Percentiles rank a stretch among this genome's conserved stretches.
These are phyloP conservation scores for Trebouxia sp. DNA, from an alignment of 139 green algal species.

Conservation along the genomic window DNA sequence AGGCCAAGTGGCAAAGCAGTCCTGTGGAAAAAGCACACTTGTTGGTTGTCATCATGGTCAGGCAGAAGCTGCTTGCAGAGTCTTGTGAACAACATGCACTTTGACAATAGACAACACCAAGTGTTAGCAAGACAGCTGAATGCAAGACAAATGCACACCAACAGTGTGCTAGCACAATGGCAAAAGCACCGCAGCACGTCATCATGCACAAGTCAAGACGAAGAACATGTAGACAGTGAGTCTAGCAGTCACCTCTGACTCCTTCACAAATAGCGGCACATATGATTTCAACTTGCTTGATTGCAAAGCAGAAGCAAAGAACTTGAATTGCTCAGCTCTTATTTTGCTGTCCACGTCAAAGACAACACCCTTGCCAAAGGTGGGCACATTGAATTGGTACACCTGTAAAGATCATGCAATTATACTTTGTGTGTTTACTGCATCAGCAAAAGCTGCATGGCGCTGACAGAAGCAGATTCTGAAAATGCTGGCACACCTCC, in stretches of 20 bases:
- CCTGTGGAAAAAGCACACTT: too few species aligned
- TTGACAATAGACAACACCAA: too few species aligned
- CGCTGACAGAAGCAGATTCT: neutral
- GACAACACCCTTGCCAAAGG: constrained; percentile 96
- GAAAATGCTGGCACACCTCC: constrained; percentile 79
- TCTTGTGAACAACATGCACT: too few species aligned
- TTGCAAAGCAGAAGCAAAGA: constrained; percentile 94
- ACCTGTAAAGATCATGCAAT: constrained; percentile 62
- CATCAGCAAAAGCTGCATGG: neutral
- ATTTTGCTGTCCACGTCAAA: constrained; percentile 95
- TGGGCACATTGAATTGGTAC: constrained; percentile 98
- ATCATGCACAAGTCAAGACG: too few species aligned
- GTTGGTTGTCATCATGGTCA: too few species aligned
- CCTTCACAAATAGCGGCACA: constrained; percentile 86
- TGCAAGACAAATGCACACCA: too few species aligned
- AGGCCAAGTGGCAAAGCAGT: constrained; percentile 91
- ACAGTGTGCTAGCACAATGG: too few species aligned
- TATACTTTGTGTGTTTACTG: neutral
- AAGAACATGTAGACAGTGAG: too few species aligned
- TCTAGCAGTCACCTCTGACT: constrained; percentile 50
- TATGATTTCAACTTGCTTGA: constrained; percentile 86
- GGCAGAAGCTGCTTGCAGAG: too few species aligned
- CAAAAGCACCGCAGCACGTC: too few species aligned
- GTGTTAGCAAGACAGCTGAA: too few species aligned
- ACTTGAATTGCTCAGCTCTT: constrained; percentile 94